Evolutionary conservation across 164 flowering plant genomes (phyloP), one percentile per base, ranked within the genome.

Genomic region (Dillenia turbinata): DNA sequence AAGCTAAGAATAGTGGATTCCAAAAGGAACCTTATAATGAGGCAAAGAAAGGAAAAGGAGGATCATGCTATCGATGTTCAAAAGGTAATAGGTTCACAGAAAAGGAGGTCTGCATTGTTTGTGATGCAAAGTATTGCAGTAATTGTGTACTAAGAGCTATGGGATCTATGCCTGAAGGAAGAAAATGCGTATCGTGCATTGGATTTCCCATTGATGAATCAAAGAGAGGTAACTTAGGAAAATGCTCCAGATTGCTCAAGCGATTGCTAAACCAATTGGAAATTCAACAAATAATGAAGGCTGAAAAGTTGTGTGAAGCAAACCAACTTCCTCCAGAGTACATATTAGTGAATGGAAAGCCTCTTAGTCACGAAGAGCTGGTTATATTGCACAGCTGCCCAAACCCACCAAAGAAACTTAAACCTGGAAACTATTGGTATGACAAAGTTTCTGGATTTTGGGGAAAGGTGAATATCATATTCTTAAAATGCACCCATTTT

Each of bases 81-180:
- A 95, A 87, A 71, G 96, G 97, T 44, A 88, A 66, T 59, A 66
- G 97, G 47, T 90, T 95, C 61, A 87, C 88, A 0, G 99, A 95
- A 65, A 95, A 95, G 80, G 97, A 95, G 78, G 83, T 73, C 49
- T 95, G 99, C 75, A 69, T 95, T 62, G 99, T 92, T 57, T 95
- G 99, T 76, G 87, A 81, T 84, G 85, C 97, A 47, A 95, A 92
- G 68, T 95, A 85, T 80, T 95, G 99, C 63, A 68, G 78, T 68
- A 85, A 79, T 71, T 95, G 99, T 71, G 88, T 95, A 73, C 88
- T 95, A 45, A 85, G 92, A 73, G 93, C 97, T 14, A 95, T 95
- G 99, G 99, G 99, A 12, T 95, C 99, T 2, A 95, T 95, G 99
- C 99, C 99, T 2, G 99, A 95, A 77, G 99, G 99, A 52, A 83